phyloP scores from a whole-genome alignment of 2,329 filamentous ascomycete species.

The Chalara sp. region DNA sequence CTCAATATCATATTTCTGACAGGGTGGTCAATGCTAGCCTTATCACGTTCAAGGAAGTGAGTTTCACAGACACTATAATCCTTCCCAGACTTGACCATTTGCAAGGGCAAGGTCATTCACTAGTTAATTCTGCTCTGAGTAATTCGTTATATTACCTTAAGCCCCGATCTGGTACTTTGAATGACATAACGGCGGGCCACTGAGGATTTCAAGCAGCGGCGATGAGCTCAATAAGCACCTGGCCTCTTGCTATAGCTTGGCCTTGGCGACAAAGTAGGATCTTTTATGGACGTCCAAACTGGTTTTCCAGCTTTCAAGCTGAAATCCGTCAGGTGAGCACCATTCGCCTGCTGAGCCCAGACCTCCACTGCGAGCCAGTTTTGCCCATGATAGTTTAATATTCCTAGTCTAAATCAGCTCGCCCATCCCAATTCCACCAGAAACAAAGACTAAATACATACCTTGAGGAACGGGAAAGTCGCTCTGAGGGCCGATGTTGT shows the following conservation, averaged over 20 bases:
- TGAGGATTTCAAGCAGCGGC: too few relatives aligned
- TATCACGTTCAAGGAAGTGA: too few relatives aligned
- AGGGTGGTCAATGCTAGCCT: too few relatives aligned
- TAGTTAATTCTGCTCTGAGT: too few relatives aligned
- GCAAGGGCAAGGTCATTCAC: too few relatives aligned
- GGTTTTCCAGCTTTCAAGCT: conserved; percentile 16
- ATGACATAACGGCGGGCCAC: too few relatives aligned
- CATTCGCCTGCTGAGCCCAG: conserved; percentile 45
- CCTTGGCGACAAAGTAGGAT: conserved; percentile 15
- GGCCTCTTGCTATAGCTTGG: conserved; percentile 21
- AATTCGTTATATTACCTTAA: neutral
- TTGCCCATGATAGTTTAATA: conserved; percentile 62
- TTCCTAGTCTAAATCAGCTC: conserved; percentile 57
- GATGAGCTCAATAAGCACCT: conserved; percentile 18
- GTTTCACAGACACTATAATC: too few relatives aligned
- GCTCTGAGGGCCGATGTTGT: conserved; percentile 69
- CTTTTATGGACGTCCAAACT: conserved; percentile 17
- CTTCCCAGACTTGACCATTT: too few relatives aligned
- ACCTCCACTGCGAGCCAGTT: conserved; percentile 65
- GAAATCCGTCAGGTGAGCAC: conserved; percentile 22
- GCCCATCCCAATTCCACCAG: neutral
- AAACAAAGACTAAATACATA: conserved; percentile 18
- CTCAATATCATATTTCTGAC: too few relatives aligned
- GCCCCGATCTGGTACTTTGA: neutral
- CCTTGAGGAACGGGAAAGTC: conserved; percentile 68